These are phyloP conservation scores for Heliamphora pulchella DNA, from an alignment of 179 eudicot species.

Conservation along the genomic window DNA sequence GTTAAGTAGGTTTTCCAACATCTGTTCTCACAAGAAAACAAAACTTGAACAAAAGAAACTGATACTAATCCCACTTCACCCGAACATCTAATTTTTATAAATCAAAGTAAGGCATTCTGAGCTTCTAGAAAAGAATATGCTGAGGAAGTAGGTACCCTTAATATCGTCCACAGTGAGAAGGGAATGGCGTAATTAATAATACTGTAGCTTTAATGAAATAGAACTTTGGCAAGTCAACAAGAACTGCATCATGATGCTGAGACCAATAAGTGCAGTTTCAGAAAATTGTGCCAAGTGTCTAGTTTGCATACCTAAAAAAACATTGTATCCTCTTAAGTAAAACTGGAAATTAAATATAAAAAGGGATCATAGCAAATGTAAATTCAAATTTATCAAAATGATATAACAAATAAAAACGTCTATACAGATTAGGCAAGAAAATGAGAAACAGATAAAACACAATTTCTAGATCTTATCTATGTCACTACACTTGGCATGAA, in stretches of 20 bases:
- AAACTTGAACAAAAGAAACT: no score
- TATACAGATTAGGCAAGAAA: background rate
- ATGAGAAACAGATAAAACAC: background rate
- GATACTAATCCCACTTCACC: no score
- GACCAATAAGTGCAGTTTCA: no score
- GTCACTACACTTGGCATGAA: constrained; percentile 81
- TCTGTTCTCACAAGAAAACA: no score
- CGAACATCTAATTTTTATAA: background rate
- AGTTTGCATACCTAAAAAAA: constrained; percentile 69
- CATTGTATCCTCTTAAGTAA: constrained; percentile 1
- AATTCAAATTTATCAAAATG: background rate
- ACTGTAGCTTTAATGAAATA: constrained; percentile 34
- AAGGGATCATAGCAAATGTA: background rate
- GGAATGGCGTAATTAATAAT: constrained; percentile 34
- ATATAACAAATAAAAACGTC: background rate
- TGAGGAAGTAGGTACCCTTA: constrained; percentile 26
- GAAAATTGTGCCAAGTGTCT: no score
- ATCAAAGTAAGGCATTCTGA: background rate
- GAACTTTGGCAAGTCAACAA: constrained; percentile 35
- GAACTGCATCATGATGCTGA: constrained; percentile 12
- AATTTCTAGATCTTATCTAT: constrained; percentile 42
- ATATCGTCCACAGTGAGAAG: constrained; percentile 38
- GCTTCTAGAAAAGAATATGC: background rate
- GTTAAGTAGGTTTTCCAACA: no score
- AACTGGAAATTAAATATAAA: background rate